Evolutionary conservation across 2,329 filamentous ascomycete species (phyloP).

Genomic region (Ceratocystis papillata): DNA sequence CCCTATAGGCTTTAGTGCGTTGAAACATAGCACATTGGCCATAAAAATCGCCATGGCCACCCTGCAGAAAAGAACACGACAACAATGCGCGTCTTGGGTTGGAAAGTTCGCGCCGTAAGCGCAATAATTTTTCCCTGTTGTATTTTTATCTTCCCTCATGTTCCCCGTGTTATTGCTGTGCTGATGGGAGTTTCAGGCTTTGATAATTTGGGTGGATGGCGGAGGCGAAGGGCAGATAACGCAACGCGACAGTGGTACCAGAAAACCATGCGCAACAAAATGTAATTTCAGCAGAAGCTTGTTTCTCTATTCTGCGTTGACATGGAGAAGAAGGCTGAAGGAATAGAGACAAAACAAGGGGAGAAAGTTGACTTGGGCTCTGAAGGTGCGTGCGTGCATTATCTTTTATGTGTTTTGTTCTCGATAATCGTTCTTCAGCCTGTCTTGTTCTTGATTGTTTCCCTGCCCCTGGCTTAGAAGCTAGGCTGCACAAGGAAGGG

Average conservation of each 20-base stretch:
- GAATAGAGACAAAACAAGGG: slow-evolving; percentile 9
- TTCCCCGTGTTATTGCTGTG: neutral
- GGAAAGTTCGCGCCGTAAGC: neutral
- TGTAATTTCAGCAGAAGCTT: neutral
- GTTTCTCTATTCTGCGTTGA: neutral
- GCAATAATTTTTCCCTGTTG: too few species aligned
- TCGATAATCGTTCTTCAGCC: neutral
- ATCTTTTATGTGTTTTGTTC: neutral
- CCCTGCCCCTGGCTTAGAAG: neutral
- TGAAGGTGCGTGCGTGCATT: neutral
- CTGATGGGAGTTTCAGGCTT: slow-evolving; percentile 2
- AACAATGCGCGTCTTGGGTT: neutral
- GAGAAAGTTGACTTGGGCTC: neutral
- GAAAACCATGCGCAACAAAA: neutral
- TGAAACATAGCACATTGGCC: slow-evolving; percentile 4
- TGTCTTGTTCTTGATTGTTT: neutral
- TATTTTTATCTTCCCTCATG: neutral
- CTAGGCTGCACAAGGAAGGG: neutral
- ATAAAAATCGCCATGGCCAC: neutral
- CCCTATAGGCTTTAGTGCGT: neutral
- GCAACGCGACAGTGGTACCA: neutral
- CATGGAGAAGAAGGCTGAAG: slow-evolving; percentile 13
- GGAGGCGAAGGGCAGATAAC: neutral
- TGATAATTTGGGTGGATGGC: neutral
- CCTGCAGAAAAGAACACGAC: neutral